phyloP scores from a whole-genome alignment of 2,329 filamentous ascomycete species.

The Calonectria leucothoes region DNA sequence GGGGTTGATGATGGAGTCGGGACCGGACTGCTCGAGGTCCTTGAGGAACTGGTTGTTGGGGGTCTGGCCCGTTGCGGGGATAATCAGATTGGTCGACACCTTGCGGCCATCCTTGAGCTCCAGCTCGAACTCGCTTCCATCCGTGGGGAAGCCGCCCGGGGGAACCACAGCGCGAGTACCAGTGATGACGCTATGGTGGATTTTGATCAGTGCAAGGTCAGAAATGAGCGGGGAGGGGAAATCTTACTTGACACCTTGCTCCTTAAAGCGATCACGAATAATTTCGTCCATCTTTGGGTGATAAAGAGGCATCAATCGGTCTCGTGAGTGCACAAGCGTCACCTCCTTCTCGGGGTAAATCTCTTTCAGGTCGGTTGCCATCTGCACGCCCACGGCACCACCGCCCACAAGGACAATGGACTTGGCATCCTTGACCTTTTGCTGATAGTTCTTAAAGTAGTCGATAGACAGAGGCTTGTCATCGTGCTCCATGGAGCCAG shows the following conservation, averaged over 20 bases:
- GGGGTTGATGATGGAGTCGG: slow-evolving; percentile 27
- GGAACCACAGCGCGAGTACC: slow-evolving; percentile 37
- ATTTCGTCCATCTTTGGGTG: slow-evolving; percentile 40
- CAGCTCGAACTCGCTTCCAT: slow-evolving; percentile 31
- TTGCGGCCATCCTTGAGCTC: slow-evolving; percentile 37
- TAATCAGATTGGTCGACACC: slow-evolving; percentile 35
- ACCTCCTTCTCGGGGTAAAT: slow-evolving; percentile 39
- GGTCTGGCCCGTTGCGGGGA: slow-evolving; percentile 38
- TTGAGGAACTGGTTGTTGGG: slow-evolving; percentile 42
- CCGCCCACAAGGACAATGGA: slow-evolving; percentile 40
- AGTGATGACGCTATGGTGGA: slow-evolving; percentile 29
- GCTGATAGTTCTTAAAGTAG: slow-evolving; percentile 38
- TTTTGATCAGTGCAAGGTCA: not conserved
- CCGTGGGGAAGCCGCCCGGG: slow-evolving; percentile 31
- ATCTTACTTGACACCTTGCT: slow-evolving; percentile 39
- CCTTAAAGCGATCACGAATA: slow-evolving; percentile 28
- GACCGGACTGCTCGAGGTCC: slow-evolving; percentile 10
- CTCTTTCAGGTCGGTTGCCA: slow-evolving; percentile 41
- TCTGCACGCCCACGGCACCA: slow-evolving; percentile 40
- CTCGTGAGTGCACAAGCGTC: slow-evolving; percentile 37
- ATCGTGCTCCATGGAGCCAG: slow-evolving; percentile 38
- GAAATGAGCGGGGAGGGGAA: not conserved
- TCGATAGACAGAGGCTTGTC: slow-evolving; percentile 33
- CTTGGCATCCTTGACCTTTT: slow-evolving; percentile 31
- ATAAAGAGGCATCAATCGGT: slow-evolving; percentile 39